A percentile compares a stretch with the other conserved stretches of the same genome.
Conservation (phyloP, 768 basidiomycete species). For the Serendipita vermifera region DNA sequence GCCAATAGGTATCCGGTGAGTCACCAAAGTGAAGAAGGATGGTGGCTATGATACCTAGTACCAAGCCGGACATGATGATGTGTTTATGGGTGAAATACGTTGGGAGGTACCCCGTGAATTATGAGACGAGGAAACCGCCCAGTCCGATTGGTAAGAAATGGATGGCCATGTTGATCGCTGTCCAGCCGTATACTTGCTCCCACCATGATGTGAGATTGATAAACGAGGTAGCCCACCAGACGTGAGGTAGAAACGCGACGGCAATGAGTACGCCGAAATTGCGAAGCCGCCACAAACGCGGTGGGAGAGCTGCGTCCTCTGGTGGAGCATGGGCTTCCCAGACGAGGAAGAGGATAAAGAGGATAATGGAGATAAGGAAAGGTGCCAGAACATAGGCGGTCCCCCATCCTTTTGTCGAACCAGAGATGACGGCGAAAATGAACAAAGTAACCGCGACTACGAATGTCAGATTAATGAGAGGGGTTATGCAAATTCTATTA, state of each 20-base stretch:
- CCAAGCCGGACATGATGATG: slow-evolving; percentile 33
- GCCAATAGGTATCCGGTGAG: slow-evolving; percentile 31
- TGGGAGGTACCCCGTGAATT: slow-evolving; percentile 30
- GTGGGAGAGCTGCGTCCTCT: slow-evolving; percentile 28
- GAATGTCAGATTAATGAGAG: no score
- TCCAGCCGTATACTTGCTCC: slow-evolving; percentile 7
- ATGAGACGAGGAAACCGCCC: slow-evolving; percentile 24
- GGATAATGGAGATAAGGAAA: slow-evolving; percentile 32
- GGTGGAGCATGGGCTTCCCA: slow-evolving; percentile 34
- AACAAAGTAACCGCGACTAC: slow-evolving; percentile 25
- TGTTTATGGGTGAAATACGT: slow-evolving; percentile 31
- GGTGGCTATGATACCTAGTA: slow-evolving; percentile 28
- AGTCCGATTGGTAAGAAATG: slow-evolving; percentile 25
- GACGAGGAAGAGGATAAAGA: slow-evolving; percentile 34
- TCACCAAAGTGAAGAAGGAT: slow-evolving; percentile 32
- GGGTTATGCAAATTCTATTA: no score
- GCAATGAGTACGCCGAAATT: slow-evolving; percentile 14
- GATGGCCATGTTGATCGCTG: slow-evolving; percentile 12
- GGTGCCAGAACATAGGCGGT: slow-evolving; percentile 33
- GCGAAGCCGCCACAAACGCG: slow-evolving; percentile 12
- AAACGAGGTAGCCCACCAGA: neutral
- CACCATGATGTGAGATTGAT: slow-evolving; percentile 19
- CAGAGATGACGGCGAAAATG: slow-evolving; percentile 30
- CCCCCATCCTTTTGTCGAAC: slow-evolving; percentile 38
- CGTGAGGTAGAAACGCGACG: slow-evolving; percentile 10